Evolutionary conservation across 495 filamentous ascomycete species (phyloP).

Genomic region (Lichina pygmaea): DNA sequence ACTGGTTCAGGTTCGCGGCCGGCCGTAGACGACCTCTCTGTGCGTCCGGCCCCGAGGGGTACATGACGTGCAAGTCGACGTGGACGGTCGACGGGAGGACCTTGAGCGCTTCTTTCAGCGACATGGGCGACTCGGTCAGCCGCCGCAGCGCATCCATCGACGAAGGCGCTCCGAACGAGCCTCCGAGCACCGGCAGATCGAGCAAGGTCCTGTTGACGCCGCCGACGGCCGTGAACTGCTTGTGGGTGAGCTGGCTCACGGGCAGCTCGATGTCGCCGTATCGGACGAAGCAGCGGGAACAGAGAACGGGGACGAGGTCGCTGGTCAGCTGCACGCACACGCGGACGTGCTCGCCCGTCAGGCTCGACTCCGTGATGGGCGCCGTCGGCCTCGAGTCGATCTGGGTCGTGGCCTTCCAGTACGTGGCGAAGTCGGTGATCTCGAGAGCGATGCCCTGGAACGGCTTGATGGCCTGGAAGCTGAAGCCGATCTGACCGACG

Average conservation of each 20-base stretch:
- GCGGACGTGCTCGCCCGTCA: slow-evolving; percentile 79
- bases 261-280: slow-evolving; percentile 61
- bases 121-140: slow-evolving; percentile 45
- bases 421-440: slow-evolving; percentile 93
- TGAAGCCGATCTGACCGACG: slow-evolving; percentile 86
- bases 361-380: slow-evolving; percentile 79
- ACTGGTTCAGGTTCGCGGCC: slow-evolving; percentile 60
- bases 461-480: slow-evolving; percentile 86
- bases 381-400: slow-evolving; percentile 56
- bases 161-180: too few relatives aligned
- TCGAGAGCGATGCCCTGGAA: slow-evolving; percentile 84
- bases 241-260: slow-evolving; percentile 43
- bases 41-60: slow-evolving; percentile 51
- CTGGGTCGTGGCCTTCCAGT: slow-evolving; percentile 95
- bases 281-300: slow-evolving; percentile 53
- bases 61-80: slow-evolving; percentile 66
- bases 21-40: slow-evolving; percentile 34
- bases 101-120: slow-evolving; percentile 44
- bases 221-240: slow-evolving; percentile 45
- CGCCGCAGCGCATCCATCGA: slow-evolving; percentile 20
- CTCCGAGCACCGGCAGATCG: slow-evolving; percentile 27
- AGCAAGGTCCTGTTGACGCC: slow-evolving; percentile 8
- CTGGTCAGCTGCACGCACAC: slow-evolving; percentile 75
- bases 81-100: slow-evolving; percentile 52
- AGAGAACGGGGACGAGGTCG: slow-evolving; percentile 67